Percentiles rank a stretch among this genome's conserved stretches.
Conservation (phyloP, 164 flowering plant genomes). For the Vitis cinerea region DNA sequence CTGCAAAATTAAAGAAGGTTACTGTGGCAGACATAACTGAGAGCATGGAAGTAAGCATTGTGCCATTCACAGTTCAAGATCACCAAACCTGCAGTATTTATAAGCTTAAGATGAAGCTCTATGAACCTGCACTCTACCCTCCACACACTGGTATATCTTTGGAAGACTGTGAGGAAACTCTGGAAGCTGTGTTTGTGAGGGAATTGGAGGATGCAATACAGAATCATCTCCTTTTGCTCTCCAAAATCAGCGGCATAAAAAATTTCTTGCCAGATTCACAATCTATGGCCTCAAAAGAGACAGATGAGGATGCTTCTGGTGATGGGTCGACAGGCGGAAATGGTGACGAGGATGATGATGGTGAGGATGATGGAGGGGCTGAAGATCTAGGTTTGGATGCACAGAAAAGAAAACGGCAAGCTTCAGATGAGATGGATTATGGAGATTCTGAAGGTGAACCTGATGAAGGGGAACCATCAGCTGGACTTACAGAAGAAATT, state of each 20-base stretch:
- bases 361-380: conserved; percentile 32
- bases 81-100: conserved; percentile 43
- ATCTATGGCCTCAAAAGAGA: conserved; percentile 29
- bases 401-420: conserved; percentile 55
- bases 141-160: conserved; percentile 38
- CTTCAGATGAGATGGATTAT: conserved; percentile 77
- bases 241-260: conserved; percentile 66
- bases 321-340: conserved; percentile 5
- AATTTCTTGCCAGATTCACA: conserved; percentile 26
- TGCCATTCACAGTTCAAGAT: conserved; percentile 39
- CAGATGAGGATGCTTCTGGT: conserved; percentile 35
- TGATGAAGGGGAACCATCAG: conserved; percentile 30
- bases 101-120: conserved; percentile 65
- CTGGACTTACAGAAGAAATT: conserved; percentile 34
- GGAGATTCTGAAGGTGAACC: conserved; percentile 53
- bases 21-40: conserved; percentile 70
- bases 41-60: conserved; percentile 61
- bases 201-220: conserved; percentile 68
- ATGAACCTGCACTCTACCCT: conserved; percentile 45
- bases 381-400: conserved; percentile 72
- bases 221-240: conserved; percentile 46
- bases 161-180: conserved; percentile 46
- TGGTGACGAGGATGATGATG: conserved; percentile 28
- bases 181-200: conserved; percentile 39
- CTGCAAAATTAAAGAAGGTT: conserved; percentile 67